These are phyloP conservation scores for Pseudocercospora ulei DNA, from an alignment of 2,329 filamentous ascomycete genomes.

Conservation along the genomic window DNA sequence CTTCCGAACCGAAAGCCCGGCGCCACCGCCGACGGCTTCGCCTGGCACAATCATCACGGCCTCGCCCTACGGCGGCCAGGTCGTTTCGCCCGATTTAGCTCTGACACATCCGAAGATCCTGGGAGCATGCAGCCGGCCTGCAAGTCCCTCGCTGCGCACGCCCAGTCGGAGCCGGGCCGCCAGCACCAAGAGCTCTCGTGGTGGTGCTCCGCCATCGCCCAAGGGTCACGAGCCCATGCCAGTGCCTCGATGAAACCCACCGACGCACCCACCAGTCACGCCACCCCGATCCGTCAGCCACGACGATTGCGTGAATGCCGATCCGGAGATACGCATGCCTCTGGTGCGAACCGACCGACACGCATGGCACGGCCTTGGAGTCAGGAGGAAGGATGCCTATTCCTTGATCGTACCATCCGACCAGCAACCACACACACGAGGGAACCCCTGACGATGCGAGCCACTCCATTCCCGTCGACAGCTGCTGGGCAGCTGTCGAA, in stretches of 20 bases:
- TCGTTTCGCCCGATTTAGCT: slow-evolving; percentile 40
- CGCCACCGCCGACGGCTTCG: slow-evolving; percentile 53
- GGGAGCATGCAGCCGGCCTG: slow-evolving; percentile 23
- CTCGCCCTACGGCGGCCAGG: slow-evolving; percentile 57
- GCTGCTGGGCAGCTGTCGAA: no score
- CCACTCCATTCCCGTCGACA: no score
- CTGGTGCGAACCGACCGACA: no score
- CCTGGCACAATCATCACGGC: slow-evolving; percentile 63
- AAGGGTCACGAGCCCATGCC: slow-evolving; percentile 11
- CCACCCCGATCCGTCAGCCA: not conserved
- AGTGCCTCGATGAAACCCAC: slow-evolving; percentile 1
- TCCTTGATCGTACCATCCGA: no score
- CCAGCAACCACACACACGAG: no score
- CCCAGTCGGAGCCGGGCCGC: slow-evolving; percentile 17
- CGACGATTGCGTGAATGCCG: not conserved
- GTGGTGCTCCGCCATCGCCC: slow-evolving; percentile 15
- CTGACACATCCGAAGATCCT: slow-evolving; percentile 22
- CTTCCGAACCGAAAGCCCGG: slow-evolving; percentile 62
- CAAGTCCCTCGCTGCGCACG: slow-evolving; percentile 12
- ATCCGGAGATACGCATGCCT: no score
- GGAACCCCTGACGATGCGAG: no score
- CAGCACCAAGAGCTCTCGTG: slow-evolving; percentile 22
- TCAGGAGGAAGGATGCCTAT: no score
- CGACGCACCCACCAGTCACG: not conserved
- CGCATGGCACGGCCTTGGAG: no score